Evolutionary conservation across 768 basidiomycete genomes (phyloP).

Genomic region (Tricholoma hemisulphureum): DNA sequence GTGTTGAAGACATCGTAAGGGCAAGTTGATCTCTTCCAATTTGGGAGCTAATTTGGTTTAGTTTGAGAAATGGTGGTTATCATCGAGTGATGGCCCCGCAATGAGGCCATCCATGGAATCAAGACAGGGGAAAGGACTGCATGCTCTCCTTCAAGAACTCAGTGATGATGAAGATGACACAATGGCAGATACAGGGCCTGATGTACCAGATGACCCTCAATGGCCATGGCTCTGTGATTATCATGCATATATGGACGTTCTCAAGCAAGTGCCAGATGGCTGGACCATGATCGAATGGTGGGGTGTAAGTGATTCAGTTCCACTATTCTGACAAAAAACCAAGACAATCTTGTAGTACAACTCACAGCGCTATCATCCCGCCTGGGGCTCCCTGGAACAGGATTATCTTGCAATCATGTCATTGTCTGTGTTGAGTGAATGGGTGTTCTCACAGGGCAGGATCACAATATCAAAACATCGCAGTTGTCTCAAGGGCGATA

Average conservation of each 20-base stretch:
- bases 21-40: neutral
- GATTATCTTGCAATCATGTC: constrained; percentile 40
- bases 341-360: neutral
- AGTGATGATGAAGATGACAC: neutral
- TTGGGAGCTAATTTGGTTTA: neutral
- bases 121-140: neutral
- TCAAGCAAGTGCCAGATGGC: constrained; percentile 7
- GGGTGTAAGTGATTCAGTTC: constrained; percentile 28
- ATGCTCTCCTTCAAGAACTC: neutral
- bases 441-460: constrained; percentile 39
- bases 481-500: no score
- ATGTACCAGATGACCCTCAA: neutral
- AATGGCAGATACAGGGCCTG: neutral
- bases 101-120: neutral
- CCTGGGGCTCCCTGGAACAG: constrained; percentile 35
- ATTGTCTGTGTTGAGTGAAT: constrained; percentile 38
- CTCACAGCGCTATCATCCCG: constrained; percentile 21
- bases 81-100: neutral
- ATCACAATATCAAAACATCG: no score
- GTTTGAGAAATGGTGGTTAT: neutral
- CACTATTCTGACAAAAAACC: neutral
- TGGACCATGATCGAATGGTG: constrained; percentile 31
- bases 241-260: constrained; percentile 18
- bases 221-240: constrained; percentile 22
- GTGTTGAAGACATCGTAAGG: neutral